Evolutionary conservation across 208 protist genomes (phyloP).

Genomic region (Naegleria fowleri): DNA sequence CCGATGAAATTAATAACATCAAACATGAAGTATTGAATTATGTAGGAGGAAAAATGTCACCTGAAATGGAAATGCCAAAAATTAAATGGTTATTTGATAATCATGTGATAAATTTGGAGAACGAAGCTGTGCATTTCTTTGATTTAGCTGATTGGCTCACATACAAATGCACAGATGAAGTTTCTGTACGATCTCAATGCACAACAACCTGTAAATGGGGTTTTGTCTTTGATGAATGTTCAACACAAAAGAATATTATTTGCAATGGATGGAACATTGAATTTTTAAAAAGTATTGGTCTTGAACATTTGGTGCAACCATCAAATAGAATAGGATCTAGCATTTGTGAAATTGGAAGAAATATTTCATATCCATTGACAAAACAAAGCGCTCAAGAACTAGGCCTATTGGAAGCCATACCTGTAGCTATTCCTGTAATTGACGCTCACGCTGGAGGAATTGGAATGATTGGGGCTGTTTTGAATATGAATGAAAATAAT

Average conservation of each 20-base stretch:
- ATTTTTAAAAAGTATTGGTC: constrained; percentile 27
- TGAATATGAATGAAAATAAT: not conserved
- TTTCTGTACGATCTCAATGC: constrained; percentile 28
- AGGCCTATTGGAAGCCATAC: not conserved
- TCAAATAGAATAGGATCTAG: constrained; percentile 9
- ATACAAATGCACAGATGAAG: not conserved
- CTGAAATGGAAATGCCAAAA: constrained; percentile 43
- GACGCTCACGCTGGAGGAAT: constrained; percentile 45
- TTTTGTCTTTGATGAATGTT: not conserved
- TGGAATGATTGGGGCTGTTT: not conserved
- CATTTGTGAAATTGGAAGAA: not conserved
- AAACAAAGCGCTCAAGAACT: not conserved
- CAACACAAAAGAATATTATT: not conserved
- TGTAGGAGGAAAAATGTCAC: constrained; percentile 37
- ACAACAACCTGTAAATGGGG: constrained; percentile 40
- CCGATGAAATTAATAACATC: constrained; percentile 29
- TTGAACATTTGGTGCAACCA: constrained; percentile 24
- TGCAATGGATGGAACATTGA: constrained; percentile 7
- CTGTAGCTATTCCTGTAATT: constrained; percentile 25
- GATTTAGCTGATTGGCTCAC: constrained; percentile 40
- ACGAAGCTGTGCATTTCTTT: not conserved
- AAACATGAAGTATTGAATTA: constrained; percentile 38
- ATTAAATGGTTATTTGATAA: constrained; percentile 36
- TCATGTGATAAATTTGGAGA: constrained; percentile 10
- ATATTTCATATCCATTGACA: constrained; percentile 9